These are phyloP conservation scores for Musa acuminata DNA, from an alignment of 176 grass and related monocot genomes.

Conservation along the genomic window DNA sequence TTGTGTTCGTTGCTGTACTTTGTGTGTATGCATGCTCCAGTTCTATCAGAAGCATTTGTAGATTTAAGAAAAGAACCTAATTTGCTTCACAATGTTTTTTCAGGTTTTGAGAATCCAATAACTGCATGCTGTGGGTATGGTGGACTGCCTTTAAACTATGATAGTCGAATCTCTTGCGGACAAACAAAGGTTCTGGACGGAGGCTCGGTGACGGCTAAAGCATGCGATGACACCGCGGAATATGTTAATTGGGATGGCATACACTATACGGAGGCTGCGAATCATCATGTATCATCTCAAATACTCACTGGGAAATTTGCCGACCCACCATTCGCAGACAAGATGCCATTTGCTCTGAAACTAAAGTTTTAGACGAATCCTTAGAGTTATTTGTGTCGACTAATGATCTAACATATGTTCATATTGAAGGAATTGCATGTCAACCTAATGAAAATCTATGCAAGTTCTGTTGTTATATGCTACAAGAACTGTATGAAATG, in stretches of 20 bases:
- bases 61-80: neutral
- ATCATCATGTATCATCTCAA: constrained; percentile 63
- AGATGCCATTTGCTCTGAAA: constrained; percentile 84
- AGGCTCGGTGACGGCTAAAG: constrained; percentile 50
- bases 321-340: constrained; percentile 64
- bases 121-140: constrained; percentile 84
- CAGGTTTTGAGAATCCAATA: constrained; percentile 68
- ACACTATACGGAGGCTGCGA: constrained; percentile 85
- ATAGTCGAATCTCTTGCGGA: constrained; percentile 58
- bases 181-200: constrained; percentile 56
- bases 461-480: neutral
- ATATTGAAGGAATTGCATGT: no score
- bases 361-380: constrained; percentile 41
- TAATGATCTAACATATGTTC: no score
- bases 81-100: neutral
- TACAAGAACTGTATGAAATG: neutral
- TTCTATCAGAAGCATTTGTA: neutral
- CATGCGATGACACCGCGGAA: constrained; percentile 60
- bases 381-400: neutral
- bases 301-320: constrained; percentile 88
- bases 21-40: neutral
- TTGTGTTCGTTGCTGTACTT: neutral
- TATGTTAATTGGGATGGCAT: constrained; percentile 95
- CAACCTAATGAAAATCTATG: no score
- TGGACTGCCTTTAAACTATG: constrained; percentile 77